Conservation (phyloP, 805 yeast genomes). For the Kockiozyma suomiensis region DNA sequence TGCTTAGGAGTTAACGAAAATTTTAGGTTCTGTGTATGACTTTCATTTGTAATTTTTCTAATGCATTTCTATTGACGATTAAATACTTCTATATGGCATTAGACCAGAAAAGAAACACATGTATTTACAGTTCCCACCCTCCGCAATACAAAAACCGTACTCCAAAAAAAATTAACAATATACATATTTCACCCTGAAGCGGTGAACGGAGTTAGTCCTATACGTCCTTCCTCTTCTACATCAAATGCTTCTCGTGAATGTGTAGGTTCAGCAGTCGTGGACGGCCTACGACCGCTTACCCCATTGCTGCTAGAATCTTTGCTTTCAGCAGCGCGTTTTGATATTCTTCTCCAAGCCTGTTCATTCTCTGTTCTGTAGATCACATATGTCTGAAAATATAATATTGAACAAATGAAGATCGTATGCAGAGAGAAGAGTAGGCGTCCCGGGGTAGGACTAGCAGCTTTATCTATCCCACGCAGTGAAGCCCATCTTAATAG, state of each 20-base stretch:
- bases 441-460: conserved; percentile 3
- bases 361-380: conserved; percentile 5
- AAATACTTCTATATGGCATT: too few species aligned
- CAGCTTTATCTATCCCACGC: conserved; percentile 1
- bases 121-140: background rate
- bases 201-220: background rate
- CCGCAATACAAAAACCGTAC: background rate
- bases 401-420: background rate
- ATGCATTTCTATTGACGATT: background rate
- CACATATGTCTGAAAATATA: conserved; percentile 1
- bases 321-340: conserved; percentile 7
- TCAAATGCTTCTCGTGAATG: background rate
- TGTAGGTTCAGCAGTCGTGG: background rate
- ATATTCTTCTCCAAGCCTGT: conserved; percentile 6
- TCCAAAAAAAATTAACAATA: background rate
- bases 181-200: background rate
- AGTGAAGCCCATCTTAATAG: background rate
- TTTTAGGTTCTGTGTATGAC: conserved; percentile 2
- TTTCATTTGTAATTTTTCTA: background rate
- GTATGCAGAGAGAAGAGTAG: background rate
- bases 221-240: conserved; percentile 1
- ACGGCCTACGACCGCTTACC: background rate
- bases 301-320: background rate
- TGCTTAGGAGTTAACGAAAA: conserved; percentile 5
- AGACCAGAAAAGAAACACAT: too few species aligned